phyloP scores from a whole-genome alignment of 768 basidiomycete genomes.

The Myochromella boudieri region DNA sequence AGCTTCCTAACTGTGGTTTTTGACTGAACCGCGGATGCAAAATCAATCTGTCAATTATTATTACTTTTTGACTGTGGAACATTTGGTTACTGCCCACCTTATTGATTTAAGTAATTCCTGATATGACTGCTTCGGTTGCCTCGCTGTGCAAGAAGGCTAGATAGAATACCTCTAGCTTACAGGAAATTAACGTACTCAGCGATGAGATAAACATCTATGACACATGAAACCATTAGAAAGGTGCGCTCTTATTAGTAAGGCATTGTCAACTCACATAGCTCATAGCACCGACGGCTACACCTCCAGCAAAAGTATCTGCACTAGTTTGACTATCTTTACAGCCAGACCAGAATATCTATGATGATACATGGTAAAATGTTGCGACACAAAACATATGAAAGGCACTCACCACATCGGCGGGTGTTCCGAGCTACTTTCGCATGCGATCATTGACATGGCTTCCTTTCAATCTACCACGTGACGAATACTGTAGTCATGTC shows the following conservation, averaged over 20 bases:
- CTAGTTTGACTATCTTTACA: conserved; percentile 73
- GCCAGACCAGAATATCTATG: conserved; percentile 70
- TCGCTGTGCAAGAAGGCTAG: conserved; percentile 22
- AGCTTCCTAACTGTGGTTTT: conserved; percentile 72
- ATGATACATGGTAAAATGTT: neutral
- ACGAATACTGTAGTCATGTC: conserved; percentile 44
- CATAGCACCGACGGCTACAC: conserved; percentile 76
- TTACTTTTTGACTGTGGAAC: neutral
- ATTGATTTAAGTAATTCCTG: conserved; percentile 57
- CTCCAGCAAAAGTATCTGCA: conserved; percentile 64
- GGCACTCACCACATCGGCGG: conserved; percentile 64
- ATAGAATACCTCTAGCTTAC: neutral
- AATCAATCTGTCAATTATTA: conserved; percentile 39
- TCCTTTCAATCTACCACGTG: conserved; percentile 52
- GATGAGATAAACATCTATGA: conserved; percentile 60
- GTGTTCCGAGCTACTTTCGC: conserved; percentile 45
- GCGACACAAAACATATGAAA: no score
- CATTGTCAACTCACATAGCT: conserved; percentile 53
- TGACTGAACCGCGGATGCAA: conserved; percentile 62
- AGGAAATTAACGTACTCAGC: conserved; percentile 33
- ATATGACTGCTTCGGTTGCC: conserved; percentile 62
- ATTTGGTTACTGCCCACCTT: conserved; percentile 38
- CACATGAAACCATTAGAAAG: neutral
- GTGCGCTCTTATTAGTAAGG: neutral
- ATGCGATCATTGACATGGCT: conserved; percentile 33